Base-by-base conservation (phyloP, 768 basidiomycete species). In the Dentipellis sp. region DNA sequence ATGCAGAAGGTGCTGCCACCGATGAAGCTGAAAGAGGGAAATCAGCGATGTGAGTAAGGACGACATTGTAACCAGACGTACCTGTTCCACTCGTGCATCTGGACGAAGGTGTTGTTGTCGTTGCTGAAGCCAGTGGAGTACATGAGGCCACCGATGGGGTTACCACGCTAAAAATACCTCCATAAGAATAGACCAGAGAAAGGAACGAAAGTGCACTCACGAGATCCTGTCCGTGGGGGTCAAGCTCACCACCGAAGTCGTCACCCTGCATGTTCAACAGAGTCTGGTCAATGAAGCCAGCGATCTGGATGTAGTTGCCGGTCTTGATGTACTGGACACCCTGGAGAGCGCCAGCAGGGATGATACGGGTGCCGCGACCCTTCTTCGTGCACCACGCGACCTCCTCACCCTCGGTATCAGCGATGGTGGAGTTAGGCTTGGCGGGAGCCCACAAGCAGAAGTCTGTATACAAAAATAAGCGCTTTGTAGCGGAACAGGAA, bases 381-480 rank as follows among this genome's bases (percentile, higher is more conserved):
- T 76, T 75, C 66, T 84, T 81, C n/a, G 82, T 80, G 71, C 88
- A 93, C 78, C 80, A 93, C 1, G 88, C 81, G 10, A 92, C 84
- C 63, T 81, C 82, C 65, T 81, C 73, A 42, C 78, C 82, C 65
- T 93, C 91, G 2, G 78, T 78, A 57, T 86, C 75, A 36, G 77
- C 84, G 46, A 92, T 82, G 16, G 71, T 67, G 12, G 76, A 72
- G 65, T 80, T 73, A 3, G 77, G 71, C n/a, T 69, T 68, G 1
- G 74, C 61, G 0, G 84, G 78, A 34, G 74, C 82, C 81, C 83
- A 88, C 0, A 88, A 62, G 60, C 86, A 88, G 68, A 84, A 88
- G 63, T 88, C 86, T 88, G 34, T 6, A 16, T 48, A 59, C 21
- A 5, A 22, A 8, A 16, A 14, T 17, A 7, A 3, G 8, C 2